Base-by-base conservation (phyloP, 352 stramenopile species). In the Labyrinthula sp. region DNA sequence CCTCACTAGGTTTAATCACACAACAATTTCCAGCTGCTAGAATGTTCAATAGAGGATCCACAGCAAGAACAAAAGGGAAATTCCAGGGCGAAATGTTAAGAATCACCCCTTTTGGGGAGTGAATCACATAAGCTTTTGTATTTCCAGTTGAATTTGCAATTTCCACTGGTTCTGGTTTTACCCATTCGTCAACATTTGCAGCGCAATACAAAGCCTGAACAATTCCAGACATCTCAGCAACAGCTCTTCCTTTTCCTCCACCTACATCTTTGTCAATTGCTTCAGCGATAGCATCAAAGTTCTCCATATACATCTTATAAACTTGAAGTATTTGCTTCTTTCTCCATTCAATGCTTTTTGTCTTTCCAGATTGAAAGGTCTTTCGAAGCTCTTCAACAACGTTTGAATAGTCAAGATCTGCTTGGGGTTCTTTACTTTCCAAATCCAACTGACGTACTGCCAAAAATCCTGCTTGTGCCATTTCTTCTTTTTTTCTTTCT, bases 1-100 rank as follows among this genome's bases (percentile, higher is more conserved):
- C 64, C 33, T 93, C 77, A 18, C 68, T 79, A 0, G 82, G 79
- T 22, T 91, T 86, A 30, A 95, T 38, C 9, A 94, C 45, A 14
- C 58, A 71, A 10, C 72, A 79, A 68, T 95, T 94, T 8, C 84
- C 86, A 0, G 76, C 82, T 2, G 66, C 67, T 10, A 89, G 38
- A 4, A 70, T 70, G 3, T 68, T 68, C 4, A 79, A 56, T 7
- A 84, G 55, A 7, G 76, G 75, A 54, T 67, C 63, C 2, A 90
- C 47, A 15, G 63, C 45, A 30, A 86, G 54, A 12, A 67, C 58
- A 5, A 91, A 43, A 0, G 79, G 79, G 49, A 33, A 33, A 15
- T 33, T 33, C 71, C 75, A 91, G 57, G 71, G 78, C 30, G 68
- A 66, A 3, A 90, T 79, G 64, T 88, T 52, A 23, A 69, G 81